These are phyloP conservation scores for Sclerotinia spermophila DNA, from an alignment of 2,329 filamentous ascomycete genomes.

Conservation along the genomic window DNA sequence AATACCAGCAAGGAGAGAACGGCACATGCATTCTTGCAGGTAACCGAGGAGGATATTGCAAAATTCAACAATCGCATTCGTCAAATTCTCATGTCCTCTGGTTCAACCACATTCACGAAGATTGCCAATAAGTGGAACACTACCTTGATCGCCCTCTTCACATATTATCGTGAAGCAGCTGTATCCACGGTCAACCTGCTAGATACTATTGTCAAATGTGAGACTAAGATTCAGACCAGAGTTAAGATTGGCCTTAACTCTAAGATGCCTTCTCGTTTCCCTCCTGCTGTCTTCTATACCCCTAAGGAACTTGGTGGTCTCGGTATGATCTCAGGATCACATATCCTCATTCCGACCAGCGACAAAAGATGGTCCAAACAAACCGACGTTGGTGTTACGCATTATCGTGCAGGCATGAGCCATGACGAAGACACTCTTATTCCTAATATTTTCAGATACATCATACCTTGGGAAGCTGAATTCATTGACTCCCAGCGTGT, in stretches of 20 bases:
- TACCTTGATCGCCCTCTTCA: constrained; percentile 92
- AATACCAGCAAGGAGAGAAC: constrained; percentile 96
- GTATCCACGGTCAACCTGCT: constrained; percentile 91
- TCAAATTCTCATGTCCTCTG: constrained; percentile 98
- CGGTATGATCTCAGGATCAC: constrained; percentile 98
- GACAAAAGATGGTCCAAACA: constrained; percentile 99
- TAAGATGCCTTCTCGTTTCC: constrained; percentile 99
- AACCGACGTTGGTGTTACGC: constrained; percentile 93
- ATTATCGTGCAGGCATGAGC: constrained; percentile 96
- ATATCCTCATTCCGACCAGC: constrained; percentile 94
- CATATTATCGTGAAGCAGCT: constrained; percentile 96
- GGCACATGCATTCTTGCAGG: constrained; percentile 94
- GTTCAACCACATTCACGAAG: constrained; percentile 99
- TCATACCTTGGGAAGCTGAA: constrained; percentile 98
- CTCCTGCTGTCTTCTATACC: constrained; percentile 96
- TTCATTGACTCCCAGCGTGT: constrained; percentile 99
- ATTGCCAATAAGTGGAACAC: constrained; percentile 99
- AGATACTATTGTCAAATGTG: constrained; percentile 98
- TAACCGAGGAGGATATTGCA: constrained; percentile 95
- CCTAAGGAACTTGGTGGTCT: constrained; percentile 96
- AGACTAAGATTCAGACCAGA: constrained; percentile 98
- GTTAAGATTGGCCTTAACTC: constrained; percentile 99
- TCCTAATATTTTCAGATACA: constrained; percentile 98
- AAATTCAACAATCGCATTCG: constrained; percentile 99
- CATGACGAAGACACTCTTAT: constrained; percentile 97